Conservation (phyloP, 2,329 filamentous ascomycete genomes). For the Pleoardoris graminearum region DNA sequence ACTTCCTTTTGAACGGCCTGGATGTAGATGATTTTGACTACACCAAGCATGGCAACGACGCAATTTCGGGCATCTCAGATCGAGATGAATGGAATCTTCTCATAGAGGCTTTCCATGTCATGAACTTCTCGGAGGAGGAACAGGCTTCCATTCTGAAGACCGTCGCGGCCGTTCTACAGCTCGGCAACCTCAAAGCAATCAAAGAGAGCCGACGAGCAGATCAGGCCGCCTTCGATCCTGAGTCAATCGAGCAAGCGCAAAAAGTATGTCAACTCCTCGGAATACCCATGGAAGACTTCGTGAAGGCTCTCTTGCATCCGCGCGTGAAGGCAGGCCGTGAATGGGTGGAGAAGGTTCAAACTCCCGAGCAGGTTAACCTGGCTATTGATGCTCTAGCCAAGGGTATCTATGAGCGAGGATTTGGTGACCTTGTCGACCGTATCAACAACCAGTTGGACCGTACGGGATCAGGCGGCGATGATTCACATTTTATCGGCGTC, state of each 20-base stretch:
- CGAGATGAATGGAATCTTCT: conserved; percentile 85
- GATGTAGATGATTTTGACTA: conserved; percentile 89
- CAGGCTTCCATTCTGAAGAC: conserved; percentile 83
- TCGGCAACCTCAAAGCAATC: conserved; percentile 87
- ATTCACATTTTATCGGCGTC: conserved; percentile 95
- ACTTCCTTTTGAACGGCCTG: conserved; percentile 74
- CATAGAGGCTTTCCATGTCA: conserved; percentile 90
- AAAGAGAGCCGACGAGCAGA: conserved; percentile 91
- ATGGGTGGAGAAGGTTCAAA: conserved; percentile 98
- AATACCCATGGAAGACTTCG: conserved; percentile 80
- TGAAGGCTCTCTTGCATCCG: conserved; percentile 86
- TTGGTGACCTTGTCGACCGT: conserved; percentile 86
- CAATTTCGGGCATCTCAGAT: conserved; percentile 88
- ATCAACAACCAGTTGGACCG: conserved; percentile 92
- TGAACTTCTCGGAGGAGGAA: conserved; percentile 88
- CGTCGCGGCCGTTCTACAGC: conserved; percentile 86
- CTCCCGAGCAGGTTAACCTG: conserved; percentile 91
- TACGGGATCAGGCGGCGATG: conserved; percentile 79
- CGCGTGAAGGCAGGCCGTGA: conserved; percentile 94
- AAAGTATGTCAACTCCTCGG: conserved; percentile 84
- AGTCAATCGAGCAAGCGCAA: conserved; percentile 73
- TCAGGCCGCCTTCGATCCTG: conserved; percentile 79
- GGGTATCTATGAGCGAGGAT: conserved; percentile 95
- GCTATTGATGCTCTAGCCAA: conserved; percentile 90
- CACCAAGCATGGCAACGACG: conserved; percentile 87